phyloP scores from a whole-genome alignment of 1,284 basidiomycete species.

The Rhodotorula glutinis region DNA sequence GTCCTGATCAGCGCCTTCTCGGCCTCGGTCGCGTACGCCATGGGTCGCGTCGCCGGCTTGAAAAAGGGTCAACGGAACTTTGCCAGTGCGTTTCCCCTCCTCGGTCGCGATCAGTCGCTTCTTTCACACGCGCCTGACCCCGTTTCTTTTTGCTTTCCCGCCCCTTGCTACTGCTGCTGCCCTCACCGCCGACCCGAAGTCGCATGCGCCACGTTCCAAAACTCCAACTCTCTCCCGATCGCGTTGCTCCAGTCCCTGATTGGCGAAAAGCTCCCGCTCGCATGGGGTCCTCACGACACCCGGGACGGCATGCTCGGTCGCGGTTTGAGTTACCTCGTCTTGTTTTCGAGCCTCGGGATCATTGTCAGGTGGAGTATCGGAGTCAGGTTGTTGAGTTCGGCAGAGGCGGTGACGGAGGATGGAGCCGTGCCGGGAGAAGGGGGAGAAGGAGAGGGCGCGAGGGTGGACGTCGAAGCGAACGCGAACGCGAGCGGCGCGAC shows the following conservation, averaged over 20 bases:
- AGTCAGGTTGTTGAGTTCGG: slow-evolving; percentile 50
- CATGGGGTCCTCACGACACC: slow-evolving; percentile 44
- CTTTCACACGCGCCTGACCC: no score
- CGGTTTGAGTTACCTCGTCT: slow-evolving; percentile 44
- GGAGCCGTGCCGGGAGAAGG: neutral
- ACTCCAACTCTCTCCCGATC: slow-evolving; percentile 10
- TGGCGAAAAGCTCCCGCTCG: slow-evolving; percentile 40
- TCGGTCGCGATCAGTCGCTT: no score
- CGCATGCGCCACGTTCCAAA: slow-evolving; percentile 11
- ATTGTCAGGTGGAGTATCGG: slow-evolving; percentile 52
- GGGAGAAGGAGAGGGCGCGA: neutral
- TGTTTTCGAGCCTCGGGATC: slow-evolving; percentile 52
- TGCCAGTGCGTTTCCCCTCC: slow-evolving; percentile 43
- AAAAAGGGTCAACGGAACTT: slow-evolving; percentile 49
- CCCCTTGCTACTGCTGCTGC: no score
- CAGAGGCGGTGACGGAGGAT: slow-evolving; percentile 42
- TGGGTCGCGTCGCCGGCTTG: slow-evolving; percentile 46
- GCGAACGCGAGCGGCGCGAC: neutral
- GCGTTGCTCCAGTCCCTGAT: slow-evolving; percentile 51
- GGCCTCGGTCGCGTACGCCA: slow-evolving; percentile 44
- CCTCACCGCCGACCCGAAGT: no score
- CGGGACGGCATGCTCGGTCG: slow-evolving; percentile 43
- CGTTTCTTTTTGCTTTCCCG: no score
- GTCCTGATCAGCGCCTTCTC: slow-evolving; percentile 48
- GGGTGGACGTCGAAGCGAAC: slow-evolving; percentile 3